Conservation (phyloP, 148 eudicot genomes). For the Vaccinium macrocarpon region DNA sequence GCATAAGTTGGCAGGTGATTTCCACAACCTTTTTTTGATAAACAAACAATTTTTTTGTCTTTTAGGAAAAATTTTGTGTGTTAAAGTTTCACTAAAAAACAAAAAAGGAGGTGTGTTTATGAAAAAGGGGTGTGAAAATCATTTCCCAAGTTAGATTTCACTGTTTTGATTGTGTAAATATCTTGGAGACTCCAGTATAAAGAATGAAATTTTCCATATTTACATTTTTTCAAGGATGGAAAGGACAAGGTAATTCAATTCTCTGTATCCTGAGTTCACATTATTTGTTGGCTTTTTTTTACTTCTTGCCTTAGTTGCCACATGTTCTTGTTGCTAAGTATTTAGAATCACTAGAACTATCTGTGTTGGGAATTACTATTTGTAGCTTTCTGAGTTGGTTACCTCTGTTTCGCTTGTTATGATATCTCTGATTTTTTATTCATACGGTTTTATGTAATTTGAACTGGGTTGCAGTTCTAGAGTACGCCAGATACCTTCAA, state of each 20-base stretch:
- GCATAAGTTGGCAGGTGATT: not conserved
- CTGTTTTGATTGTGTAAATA: too few relatives aligned
- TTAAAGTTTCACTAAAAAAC: too few relatives aligned
- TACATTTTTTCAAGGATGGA: too few relatives aligned
- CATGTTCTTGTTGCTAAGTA: not conserved
- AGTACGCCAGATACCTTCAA: not conserved
- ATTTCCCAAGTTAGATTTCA: too few relatives aligned
- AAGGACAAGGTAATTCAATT: conserved; percentile 80
- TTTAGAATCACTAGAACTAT: not conserved
- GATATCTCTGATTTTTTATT: not conserved
- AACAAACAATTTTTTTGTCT: too few relatives aligned
- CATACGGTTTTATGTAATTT: not conserved
- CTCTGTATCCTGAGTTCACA: not conserved
- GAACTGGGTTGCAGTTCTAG: not conserved
- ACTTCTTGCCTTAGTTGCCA: not conserved
- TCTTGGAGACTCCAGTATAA: too few relatives aligned
- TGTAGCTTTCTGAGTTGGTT: not conserved
- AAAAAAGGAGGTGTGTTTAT: too few relatives aligned
- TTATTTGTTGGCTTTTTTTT: not conserved
- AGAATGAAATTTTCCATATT: too few relatives aligned
- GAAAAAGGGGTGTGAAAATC: too few relatives aligned
- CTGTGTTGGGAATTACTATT: not conserved
- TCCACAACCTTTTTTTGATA: too few relatives aligned
- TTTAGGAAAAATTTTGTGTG: too few relatives aligned
- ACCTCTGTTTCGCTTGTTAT: not conserved